These are phyloP conservation scores for Chaetomium fimeti DNA, from an alignment of 495 filamentous ascomycete species.

Conservation along the genomic window DNA sequence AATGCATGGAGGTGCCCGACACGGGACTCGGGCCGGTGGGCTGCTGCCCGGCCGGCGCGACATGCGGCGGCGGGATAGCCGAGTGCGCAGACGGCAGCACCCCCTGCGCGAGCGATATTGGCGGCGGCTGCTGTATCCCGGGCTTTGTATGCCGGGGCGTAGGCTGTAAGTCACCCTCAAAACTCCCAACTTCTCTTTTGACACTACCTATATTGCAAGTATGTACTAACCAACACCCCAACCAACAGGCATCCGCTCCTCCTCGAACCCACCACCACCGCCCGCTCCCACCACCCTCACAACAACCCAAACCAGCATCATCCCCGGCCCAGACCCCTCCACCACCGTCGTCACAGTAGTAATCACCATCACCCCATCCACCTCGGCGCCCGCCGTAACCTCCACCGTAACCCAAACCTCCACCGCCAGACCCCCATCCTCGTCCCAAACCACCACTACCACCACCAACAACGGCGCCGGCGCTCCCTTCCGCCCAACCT, in stretches of 20 bases:
- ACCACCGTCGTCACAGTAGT: conserved; percentile 40
- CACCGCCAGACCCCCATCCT: conserved; percentile 15
- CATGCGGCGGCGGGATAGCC: conserved; percentile 64
- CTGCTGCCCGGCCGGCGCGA: conserved; percentile 74
- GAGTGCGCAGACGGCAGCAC: conserved; percentile 64
- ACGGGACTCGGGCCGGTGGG: conserved; percentile 75
- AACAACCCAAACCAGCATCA: conserved; percentile 29
- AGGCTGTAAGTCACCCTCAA: conserved; percentile 63
- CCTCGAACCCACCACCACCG: conserved; percentile 36
- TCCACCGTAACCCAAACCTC: conserved; percentile 44
- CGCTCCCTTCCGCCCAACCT: conserved; percentile 44
- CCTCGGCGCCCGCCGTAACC: conserved; percentile 28
- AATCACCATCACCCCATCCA: conserved; percentile 38
- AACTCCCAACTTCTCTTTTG: conserved; percentile 1
- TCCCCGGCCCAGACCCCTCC: conserved; percentile 30
- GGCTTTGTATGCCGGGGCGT: conserved; percentile 74
- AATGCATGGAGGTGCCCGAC: conserved; percentile 70
- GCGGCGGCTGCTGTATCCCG: conserved; percentile 85
- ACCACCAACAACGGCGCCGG: conserved; percentile 29
- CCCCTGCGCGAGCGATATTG: conserved; percentile 63
- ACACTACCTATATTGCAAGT: no score
- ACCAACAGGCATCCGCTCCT: conserved; percentile 36
- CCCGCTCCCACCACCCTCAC: conserved; percentile 33
- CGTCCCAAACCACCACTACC: not conserved
- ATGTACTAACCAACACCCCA: not conserved